These are phyloP conservation scores for Coemansia sp. DNA, from an alignment of 192 early-diverging fungal species.

Conservation along the genomic window DNA sequence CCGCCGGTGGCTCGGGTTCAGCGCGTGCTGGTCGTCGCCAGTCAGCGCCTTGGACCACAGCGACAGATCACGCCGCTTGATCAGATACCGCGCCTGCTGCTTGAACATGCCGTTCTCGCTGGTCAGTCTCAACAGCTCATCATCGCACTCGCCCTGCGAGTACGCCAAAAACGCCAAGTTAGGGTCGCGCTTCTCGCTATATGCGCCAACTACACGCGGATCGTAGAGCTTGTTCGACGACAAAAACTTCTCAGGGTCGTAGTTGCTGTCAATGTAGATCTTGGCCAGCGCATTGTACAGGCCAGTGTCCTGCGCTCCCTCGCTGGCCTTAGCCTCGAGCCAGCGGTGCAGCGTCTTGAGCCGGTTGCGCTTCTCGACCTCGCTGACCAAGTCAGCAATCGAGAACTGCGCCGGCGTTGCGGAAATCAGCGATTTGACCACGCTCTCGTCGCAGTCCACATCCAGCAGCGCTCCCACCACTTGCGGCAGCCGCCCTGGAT, in stretches of 20 bases:
- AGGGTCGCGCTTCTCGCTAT: constrained; percentile 99
- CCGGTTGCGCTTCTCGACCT: constrained; percentile 95
- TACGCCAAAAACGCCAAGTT: constrained; percentile 94
- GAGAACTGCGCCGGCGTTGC: constrained; percentile 83
- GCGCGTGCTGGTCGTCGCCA: constrained; percentile 67
- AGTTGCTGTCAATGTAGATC: constrained; percentile 99
- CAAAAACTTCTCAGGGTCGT: constrained; percentile 95
- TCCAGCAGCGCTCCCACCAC: constrained; percentile 97
- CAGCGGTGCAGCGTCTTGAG: constrained; percentile 94
- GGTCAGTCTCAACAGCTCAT: constrained; percentile 92
- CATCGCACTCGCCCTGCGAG: constrained; percentile 91
- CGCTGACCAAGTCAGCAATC: constrained; percentile 80
- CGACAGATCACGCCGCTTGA: constrained; percentile 78
- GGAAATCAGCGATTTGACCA: constrained; percentile 86
- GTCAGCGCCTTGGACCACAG: constrained; percentile 84
- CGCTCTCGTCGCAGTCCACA: constrained; percentile 94
- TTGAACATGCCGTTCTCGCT: constrained; percentile 99
- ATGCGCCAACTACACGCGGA: constrained; percentile 89
- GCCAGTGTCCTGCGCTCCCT: constrained; percentile 84
- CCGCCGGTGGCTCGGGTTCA: constrained; percentile 68
- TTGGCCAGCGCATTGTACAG: constrained; percentile 98
- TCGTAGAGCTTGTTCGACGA: constrained; percentile 76
- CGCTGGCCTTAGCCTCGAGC: constrained; percentile 86
- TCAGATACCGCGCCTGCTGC: constrained; percentile 96
- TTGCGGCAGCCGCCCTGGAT: constrained; percentile 87